Base-by-base conservation (phyloP, 2,329 filamentous ascomycete genomes). In the Aspergillus sp. region DNA sequence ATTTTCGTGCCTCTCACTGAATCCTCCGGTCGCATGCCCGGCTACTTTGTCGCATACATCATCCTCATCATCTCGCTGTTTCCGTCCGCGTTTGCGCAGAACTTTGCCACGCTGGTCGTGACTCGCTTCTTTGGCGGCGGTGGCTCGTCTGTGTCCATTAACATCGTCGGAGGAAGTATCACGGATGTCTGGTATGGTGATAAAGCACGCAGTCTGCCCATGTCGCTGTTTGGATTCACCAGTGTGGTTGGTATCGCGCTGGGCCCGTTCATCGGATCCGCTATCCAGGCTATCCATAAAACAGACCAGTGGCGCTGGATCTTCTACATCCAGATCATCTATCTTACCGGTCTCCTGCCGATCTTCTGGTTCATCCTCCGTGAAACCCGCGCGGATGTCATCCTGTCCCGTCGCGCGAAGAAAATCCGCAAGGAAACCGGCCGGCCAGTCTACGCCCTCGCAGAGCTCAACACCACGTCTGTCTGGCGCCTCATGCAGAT, bases 81-180 rank as follows among this genome's bases (percentile, higher is more conserved):
- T 33, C 64, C 65, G 4, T 70, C 68, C 13, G 69, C 67, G 0
- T 59, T 72, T 30, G 69, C 71, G 2, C 57, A 64, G 5, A 73
- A 73, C 41, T 73, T 70, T 41, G 69, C 71, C 1, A 73, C 71
- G 0, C 47, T 74, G 3, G 62, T 73, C 2, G 59, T 72, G 0
- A 69, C 68, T 2, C 61, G 71, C 0, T 68, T 73, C 41, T 67
- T 74, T 31, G 68, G 68, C 3, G 71, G 71, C 2, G 66, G 69
- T 2, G 67, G 64, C 26, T 69, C 68, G 1, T 70, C 67, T 0
- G 65, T 71, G 2, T 61, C 69, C 1, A 69, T 70, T 32, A 72
- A 73, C 37, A 64, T 65, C 8, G 62, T 65, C 7, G 62, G 61
- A 4, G 62, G 62, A 1, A 64, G 58, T 40, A 64, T 64, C 29